Conservation (phyloP, 2,329 filamentous ascomycete genomes). For the Cercospora nicotianae region DNA sequence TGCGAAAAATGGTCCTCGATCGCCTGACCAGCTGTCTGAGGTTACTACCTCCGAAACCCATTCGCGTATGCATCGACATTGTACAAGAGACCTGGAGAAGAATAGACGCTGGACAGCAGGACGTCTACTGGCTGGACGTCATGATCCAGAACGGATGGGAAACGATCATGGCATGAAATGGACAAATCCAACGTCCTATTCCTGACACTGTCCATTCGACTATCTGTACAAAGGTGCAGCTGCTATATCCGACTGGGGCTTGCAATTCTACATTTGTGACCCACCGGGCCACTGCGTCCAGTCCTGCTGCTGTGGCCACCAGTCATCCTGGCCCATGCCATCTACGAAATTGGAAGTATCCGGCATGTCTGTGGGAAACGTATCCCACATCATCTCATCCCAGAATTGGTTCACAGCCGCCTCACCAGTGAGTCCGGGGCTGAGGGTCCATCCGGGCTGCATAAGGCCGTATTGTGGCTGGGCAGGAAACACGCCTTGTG, state of each 20-base stretch:
- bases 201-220: neutral
- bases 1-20: slow-evolving; percentile 27
- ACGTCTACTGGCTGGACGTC: slow-evolving; percentile 58
- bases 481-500: neutral
- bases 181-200: neutral
- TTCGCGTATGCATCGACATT: slow-evolving; percentile 52
- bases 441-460: slow-evolving; percentile 12
- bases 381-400: slow-evolving; percentile 33
- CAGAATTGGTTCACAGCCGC: slow-evolving; percentile 26
- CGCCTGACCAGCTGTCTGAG: slow-evolving; percentile 19
- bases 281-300: slow-evolving; percentile 22
- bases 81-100: slow-evolving; percentile 55
- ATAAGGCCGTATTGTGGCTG: slow-evolving; percentile 6
- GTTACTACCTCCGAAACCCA: slow-evolving; percentile 53
- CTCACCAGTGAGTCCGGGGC: slow-evolving; percentile 14
- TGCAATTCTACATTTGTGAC: neutral
- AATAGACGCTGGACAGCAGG: slow-evolving; percentile 50
- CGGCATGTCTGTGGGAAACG: slow-evolving; percentile 21
- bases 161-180: slow-evolving; percentile 53
- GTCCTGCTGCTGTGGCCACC: slow-evolving; percentile 23
- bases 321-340: slow-evolving; percentile 16
- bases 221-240: neutral
- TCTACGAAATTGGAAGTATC: slow-evolving; percentile 17
- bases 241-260: neutral
- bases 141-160: slow-evolving; percentile 61